phyloP scores from a whole-genome alignment of 2,329 filamentous ascomycete genomes.

The Nigrograna mackinnonii region DNA sequence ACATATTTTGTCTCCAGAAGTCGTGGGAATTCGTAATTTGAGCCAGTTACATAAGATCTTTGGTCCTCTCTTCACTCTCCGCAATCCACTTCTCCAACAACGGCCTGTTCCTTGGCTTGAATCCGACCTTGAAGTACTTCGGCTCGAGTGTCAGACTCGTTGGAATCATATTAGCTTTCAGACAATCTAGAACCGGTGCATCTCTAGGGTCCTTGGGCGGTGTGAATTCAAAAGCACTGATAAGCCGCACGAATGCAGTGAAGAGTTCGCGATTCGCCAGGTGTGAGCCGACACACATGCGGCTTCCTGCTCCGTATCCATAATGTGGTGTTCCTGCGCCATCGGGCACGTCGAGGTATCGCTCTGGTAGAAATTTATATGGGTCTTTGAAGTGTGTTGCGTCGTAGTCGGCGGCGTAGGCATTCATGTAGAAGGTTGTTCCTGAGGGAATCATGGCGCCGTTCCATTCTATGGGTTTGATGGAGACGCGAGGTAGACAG shows the following conservation, averaged over 20 bases:
- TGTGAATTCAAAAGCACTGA: slow-evolving; percentile 51
- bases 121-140: slow-evolving; percentile 54
- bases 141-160: slow-evolving; percentile 55
- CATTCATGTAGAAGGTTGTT: slow-evolving; percentile 79
- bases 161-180: slow-evolving; percentile 51
- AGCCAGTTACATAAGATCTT: slow-evolving; percentile 36
- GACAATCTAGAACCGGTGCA: slow-evolving; percentile 47
- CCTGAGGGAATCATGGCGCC: slow-evolving; percentile 71
- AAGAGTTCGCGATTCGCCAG: slow-evolving; percentile 45
- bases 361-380: slow-evolving; percentile 67
- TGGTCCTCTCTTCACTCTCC: slow-evolving; percentile 52
- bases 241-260: slow-evolving; percentile 53
- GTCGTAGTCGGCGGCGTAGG: slow-evolving; percentile 77
- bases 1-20: too few relatives aligned
- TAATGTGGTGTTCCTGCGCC: slow-evolving; percentile 54
- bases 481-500: slow-evolving; percentile 71
- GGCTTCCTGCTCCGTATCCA: slow-evolving; percentile 50
- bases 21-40: too few relatives aligned
- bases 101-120: slow-evolving; percentile 47
- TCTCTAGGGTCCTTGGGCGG: slow-evolving; percentile 45
- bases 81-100: slow-evolving; percentile 50
- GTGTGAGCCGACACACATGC: slow-evolving; percentile 53
- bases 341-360: slow-evolving; percentile 61
- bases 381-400: slow-evolving; percentile 68
- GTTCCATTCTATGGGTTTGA: slow-evolving; percentile 73